Percentiles rank a stretch among this genome's conserved stretches.
Conservation (phyloP, 495 filamentous ascomycete genomes). For the Penicillium antarcticum region DNA sequence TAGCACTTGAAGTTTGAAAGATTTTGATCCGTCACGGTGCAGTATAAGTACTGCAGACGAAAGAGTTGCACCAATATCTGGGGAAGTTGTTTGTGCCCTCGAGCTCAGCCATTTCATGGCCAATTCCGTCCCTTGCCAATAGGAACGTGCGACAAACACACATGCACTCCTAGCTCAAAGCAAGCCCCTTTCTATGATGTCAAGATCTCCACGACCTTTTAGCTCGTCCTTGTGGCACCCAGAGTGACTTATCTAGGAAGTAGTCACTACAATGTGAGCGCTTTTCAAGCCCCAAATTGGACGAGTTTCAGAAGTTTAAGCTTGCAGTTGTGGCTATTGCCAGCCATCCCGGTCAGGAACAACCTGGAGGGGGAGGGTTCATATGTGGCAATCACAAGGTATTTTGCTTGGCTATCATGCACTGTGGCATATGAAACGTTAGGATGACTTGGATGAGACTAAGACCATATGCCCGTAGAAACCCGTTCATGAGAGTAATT, state of each 20-base stretch:
- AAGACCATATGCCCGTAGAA: neutral
- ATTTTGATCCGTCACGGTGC: neutral
- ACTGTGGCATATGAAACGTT: neutral
- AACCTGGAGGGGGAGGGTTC: neutral
- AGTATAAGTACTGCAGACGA: conserved; percentile 5
- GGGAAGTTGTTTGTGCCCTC: neutral
- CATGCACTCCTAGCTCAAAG: neutral
- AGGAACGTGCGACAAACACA: neutral
- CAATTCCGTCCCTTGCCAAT: neutral
- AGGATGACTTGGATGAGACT: neutral
- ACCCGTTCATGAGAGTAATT: neutral
- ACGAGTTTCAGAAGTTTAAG: neutral
- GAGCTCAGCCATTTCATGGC: neutral
- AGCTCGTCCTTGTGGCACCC: conserved; percentile 24
- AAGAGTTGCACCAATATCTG: neutral
- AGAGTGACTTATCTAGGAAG: neutral
- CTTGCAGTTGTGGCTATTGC: conserved; percentile 3
- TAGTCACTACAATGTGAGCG: neutral
- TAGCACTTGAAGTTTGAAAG: neutral
- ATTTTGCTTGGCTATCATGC: neutral
- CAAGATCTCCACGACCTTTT: conserved; percentile 9
- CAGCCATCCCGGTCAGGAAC: neutral
- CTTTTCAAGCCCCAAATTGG: neutral
- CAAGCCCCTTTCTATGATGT: conserved; percentile 13
- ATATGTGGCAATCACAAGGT: neutral